Evolutionary conservation across 495 filamentous ascomycete genomes (phyloP).

Genomic region (Aspergillus indologenus): DNA sequence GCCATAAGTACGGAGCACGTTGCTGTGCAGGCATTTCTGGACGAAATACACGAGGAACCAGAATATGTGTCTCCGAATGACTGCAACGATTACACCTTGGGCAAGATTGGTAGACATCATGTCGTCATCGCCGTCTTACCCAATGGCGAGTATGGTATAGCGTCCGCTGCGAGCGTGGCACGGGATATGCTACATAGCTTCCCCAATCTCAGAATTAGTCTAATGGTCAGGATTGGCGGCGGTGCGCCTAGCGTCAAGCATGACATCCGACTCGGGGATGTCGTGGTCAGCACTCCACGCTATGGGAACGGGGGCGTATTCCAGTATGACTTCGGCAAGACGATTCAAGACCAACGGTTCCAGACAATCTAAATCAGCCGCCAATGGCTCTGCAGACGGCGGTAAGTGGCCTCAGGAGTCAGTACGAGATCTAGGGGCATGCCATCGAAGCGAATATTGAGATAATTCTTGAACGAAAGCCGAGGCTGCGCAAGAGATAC

Average conservation of each 20-base stretch:
- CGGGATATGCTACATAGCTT: conserved; percentile 32
- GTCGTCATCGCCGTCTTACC: conserved; percentile 30
- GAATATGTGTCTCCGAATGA: conserved; percentile 18
- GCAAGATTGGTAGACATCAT: conserved; percentile 29
- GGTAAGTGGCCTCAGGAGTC: conserved; percentile 6
- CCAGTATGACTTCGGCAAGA: conserved; percentile 16
- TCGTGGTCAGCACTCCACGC: conserved; percentile 13
- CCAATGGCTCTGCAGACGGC: conserved; percentile 19
- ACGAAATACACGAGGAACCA: conserved; percentile 14
- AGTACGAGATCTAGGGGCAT: conserved; percentile 14
- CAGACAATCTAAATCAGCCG: conserved; percentile 21
- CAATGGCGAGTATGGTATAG: conserved; percentile 12
- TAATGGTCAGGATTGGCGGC: conserved; percentile 27
- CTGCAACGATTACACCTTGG: conserved; percentile 34
- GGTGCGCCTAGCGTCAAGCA: conserved; percentile 21
- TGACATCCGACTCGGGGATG: conserved; percentile 23
- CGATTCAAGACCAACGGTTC: conserved; percentile 12
- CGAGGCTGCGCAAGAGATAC: conserved; percentile 1
- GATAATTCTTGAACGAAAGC: conserved; percentile 8
- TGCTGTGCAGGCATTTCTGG: conserved; percentile 33
- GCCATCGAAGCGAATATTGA: conserved; percentile 13
- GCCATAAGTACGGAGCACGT: conserved; percentile 30
- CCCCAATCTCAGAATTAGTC: conserved; percentile 25
- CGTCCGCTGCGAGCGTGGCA: background rate
- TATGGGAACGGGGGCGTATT: conserved; percentile 9